A percentile compares a stretch with the other conserved stretches of the same genome.
phyloP scores from a whole-genome alignment of 768 basidiomycete species.

The Tylopilus subfusipes region DNA sequence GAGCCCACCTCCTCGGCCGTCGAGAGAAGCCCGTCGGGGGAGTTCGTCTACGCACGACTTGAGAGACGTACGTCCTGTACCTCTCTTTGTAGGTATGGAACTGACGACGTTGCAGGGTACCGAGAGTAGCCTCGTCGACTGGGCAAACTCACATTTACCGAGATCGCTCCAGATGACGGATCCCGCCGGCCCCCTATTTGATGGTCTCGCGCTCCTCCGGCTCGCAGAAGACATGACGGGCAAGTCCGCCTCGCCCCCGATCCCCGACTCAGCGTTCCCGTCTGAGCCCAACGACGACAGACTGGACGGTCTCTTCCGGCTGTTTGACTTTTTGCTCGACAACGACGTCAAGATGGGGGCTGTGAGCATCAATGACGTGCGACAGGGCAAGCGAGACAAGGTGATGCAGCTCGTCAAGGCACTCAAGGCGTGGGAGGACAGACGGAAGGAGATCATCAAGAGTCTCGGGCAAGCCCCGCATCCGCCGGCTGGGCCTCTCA shows the following conservation, averaged over 20 bases:
- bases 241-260: constrained; percentile 59
- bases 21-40: constrained; percentile 56
- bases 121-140: constrained; percentile 66
- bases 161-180: constrained; percentile 54
- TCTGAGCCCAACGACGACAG: constrained; percentile 66
- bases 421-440: constrained; percentile 78
- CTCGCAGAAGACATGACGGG: constrained; percentile 81
- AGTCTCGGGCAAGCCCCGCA: constrained; percentile 44
- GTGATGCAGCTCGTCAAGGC: constrained; percentile 76
- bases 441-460: constrained; percentile 51
- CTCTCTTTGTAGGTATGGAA: not conserved
- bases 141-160: constrained; percentile 88
- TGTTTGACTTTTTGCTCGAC: constrained; percentile 91
- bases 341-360: constrained; percentile 89
- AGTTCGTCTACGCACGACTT: constrained; percentile 29
- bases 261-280: constrained; percentile 79
- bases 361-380: constrained; percentile 91
- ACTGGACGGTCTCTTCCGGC: constrained; percentile 78
- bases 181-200: constrained; percentile 41
- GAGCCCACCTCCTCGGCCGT: constrained; percentile 59
- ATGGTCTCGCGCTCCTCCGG: constrained; percentile 77
- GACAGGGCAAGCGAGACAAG: constrained; percentile 78
- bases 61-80: constrained; percentile 13
- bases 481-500: not conserved
- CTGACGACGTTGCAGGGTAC: constrained; percentile 18